Evolutionary conservation across 2,329 filamentous ascomycete species (phyloP).

Genomic region (Didymella pinodella): DNA sequence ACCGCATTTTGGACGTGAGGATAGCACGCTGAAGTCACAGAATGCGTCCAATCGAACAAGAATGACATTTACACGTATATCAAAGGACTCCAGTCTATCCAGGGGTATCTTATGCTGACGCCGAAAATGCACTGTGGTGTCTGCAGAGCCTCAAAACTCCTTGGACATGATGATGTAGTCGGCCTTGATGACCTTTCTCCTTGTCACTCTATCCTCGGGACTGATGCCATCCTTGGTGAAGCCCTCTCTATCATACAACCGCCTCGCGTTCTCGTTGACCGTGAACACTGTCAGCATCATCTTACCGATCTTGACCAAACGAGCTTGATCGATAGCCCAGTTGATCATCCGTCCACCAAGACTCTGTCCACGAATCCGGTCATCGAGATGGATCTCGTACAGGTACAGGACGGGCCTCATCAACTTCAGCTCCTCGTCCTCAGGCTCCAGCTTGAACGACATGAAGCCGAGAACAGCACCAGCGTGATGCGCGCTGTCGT

Average conservation of each 20-base stretch:
- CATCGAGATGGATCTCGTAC: conserved; percentile 77
- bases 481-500: neutral
- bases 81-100: neutral
- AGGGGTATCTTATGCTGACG: conserved; percentile 12
- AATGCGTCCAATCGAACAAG: neutral
- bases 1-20: neutral
- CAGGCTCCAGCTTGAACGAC: conserved; percentile 62
- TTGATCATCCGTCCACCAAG: conserved; percentile 68
- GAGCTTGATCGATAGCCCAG: conserved; percentile 62
- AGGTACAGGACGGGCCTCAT: conserved; percentile 73
- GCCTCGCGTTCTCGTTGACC: conserved; percentile 64
- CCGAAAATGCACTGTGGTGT: conserved; percentile 8
- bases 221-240: conserved; percentile 62
- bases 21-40: neutral
- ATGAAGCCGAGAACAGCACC: conserved; percentile 54
- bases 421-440: conserved; percentile 61
- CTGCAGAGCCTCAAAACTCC: conserved; percentile 6
- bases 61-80: neutral
- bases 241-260: conserved; percentile 69
- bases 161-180: conserved; percentile 45
- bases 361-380: conserved; percentile 66
- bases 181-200: conserved; percentile 29
- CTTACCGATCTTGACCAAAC: conserved; percentile 66
- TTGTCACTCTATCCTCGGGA: conserved; percentile 55
- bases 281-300: conserved; percentile 78